Percentiles rank a stretch among this genome's conserved stretches.
phyloP scores from a whole-genome alignment of 2,329 filamentous ascomycete species.

The Colletotrichum tanaceti region DNA sequence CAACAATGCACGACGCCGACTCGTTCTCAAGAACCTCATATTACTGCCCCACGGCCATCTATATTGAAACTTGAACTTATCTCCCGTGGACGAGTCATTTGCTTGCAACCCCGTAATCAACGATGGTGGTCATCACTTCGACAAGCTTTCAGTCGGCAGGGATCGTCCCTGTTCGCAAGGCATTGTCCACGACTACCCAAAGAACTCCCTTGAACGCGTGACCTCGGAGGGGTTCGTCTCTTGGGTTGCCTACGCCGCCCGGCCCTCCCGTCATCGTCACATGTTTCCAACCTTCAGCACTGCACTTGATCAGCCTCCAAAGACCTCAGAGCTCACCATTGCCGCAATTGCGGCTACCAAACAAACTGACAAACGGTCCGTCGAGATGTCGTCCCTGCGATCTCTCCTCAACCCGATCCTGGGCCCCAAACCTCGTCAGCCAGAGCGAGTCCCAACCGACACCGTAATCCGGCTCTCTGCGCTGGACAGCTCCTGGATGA shows the following conservation, averaged over 20 bases:
- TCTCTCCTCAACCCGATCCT: constrained; percentile 30
- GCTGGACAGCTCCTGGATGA: constrained; percentile 48
- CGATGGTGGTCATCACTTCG: background rate
- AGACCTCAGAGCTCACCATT: background rate
- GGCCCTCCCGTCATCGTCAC: background rate
- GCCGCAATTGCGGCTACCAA: too few species aligned
- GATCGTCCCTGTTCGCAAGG: constrained; percentile 2
- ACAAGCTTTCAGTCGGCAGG: constrained; percentile 21
- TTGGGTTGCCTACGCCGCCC: background rate
- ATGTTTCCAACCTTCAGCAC: background rate
- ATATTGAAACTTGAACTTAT: constrained; percentile 25
- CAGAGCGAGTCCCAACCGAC: constrained; percentile 18
- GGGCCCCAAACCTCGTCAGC: constrained; percentile 18
- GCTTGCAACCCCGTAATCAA: constrained; percentile 1
- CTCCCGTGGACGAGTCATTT: constrained; percentile 23
- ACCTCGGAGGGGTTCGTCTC: background rate
- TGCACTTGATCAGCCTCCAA: background rate
- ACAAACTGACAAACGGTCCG: background rate
- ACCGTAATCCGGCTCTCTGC: constrained; percentile 46
- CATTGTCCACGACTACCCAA: background rate
- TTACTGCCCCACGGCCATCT: constrained; percentile 18
- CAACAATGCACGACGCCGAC: background rate
- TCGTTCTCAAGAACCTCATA: background rate
- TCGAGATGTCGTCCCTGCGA: constrained; percentile 17
- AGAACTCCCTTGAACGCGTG: background rate